These are phyloP conservation scores for Purpureocillium lavendulum DNA, from an alignment of 2,329 filamentous ascomycete species.

Conservation along the genomic window DNA sequence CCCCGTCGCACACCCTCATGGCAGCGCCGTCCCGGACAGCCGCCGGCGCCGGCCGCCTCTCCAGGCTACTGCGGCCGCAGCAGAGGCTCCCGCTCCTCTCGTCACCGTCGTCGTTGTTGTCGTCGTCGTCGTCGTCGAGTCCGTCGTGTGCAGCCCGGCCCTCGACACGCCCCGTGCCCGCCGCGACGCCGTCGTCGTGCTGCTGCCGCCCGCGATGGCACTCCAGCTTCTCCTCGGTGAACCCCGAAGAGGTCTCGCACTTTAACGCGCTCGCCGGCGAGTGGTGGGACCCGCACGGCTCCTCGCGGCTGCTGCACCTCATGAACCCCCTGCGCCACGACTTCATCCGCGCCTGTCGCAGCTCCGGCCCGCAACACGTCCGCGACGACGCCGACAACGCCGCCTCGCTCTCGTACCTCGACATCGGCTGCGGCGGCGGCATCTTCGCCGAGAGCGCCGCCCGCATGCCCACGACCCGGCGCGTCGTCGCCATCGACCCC, in stretches of 20 bases:
- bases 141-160: no score
- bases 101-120: no score
- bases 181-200: no score
- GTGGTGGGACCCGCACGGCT: constrained; percentile 96
- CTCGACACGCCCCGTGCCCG: no score
- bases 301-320: constrained; percentile 84
- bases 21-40: constrained; percentile 7
- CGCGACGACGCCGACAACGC: constrained; percentile 18
- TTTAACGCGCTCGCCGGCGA: constrained; percentile 88
- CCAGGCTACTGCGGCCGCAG: no score
- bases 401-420: constrained; percentile 59
- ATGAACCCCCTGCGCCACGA: constrained; percentile 97
- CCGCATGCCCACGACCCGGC: constrained; percentile 51
- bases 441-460: constrained; percentile 91
- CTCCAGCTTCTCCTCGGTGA: constrained; percentile 60
- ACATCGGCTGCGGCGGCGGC: constrained; percentile 91
- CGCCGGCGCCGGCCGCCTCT: no score
- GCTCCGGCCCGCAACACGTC: constrained; percentile 33
- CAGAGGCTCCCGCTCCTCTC: no score
- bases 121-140: no score
- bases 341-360: constrained; percentile 71
- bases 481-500: constrained; percentile 71
- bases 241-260: constrained; percentile 82
- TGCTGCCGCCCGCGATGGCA: constrained; percentile 9
- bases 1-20: constrained; percentile 6